Evolutionary conservation across 2,329 filamentous ascomycete species (phyloP).

Genomic region (Aspergillus sp.): DNA sequence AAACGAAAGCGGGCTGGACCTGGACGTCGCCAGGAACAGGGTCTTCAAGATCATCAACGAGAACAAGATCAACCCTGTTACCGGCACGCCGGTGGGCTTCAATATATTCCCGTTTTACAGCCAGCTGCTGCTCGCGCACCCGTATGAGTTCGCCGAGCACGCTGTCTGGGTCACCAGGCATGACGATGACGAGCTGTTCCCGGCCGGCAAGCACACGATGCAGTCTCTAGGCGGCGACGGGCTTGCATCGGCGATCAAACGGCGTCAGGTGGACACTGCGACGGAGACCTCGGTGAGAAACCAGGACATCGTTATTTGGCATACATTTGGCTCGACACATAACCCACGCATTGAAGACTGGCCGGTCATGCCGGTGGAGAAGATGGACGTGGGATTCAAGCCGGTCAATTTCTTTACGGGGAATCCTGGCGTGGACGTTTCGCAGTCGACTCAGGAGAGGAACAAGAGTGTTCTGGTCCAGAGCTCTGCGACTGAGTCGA

Average conservation of each 20-base stretch:
- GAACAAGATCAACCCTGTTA: conserved; percentile 40
- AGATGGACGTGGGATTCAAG: conserved; percentile 6
- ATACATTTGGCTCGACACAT: conserved; percentile 33
- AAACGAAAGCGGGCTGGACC: conserved; percentile 37
- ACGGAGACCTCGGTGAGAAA: conserved; percentile 16
- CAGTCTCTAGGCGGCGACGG: conserved; percentile 27
- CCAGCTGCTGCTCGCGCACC: conserved; percentile 47
- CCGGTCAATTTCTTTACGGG: background rate
- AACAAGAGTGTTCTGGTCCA: background rate
- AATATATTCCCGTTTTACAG: conserved; percentile 45
- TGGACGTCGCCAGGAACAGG: conserved; percentile 29
- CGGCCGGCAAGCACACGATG: conserved; percentile 44
- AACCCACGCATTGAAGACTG: conserved; percentile 33
- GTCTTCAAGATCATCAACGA: conserved; percentile 51
- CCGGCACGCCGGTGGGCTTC: conserved; percentile 44
- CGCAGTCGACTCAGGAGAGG: background rate
- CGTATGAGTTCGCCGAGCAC: conserved; percentile 41
- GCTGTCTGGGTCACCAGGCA: conserved; percentile 46
- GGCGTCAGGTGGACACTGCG: conserved; percentile 8
- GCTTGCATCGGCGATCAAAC: conserved; percentile 10
- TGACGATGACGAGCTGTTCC: conserved; percentile 40
- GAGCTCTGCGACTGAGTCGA: background rate
- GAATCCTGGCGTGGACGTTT: background rate
- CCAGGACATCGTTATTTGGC: conserved; percentile 28
- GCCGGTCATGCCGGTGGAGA: conserved; percentile 29